Evolutionary conservation across 306 rosid genomes (phyloP), one percentile per base, ranked within the genome.

Genomic region (Quercus cerris): DNA sequence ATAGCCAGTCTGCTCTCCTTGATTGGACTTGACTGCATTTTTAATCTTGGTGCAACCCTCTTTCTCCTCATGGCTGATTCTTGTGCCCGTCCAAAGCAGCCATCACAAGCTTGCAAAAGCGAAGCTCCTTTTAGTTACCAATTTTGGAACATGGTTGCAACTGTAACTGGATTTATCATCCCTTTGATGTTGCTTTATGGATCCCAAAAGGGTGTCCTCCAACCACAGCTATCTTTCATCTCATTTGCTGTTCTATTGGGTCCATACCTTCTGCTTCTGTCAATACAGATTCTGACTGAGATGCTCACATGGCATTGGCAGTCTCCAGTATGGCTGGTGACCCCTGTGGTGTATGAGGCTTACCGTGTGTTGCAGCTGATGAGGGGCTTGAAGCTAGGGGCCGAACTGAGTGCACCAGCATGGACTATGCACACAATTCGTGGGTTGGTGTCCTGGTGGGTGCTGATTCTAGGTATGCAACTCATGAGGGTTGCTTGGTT

Each of bases 401-500:
- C 82, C 38, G 98, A 94, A 81, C 87, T 94, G 59, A 83, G 73
- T 57, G 90, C 97, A 38, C 98, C 97, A 0, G 88, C 87, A 71
- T 94, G 98, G 98, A 74, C 81, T 83, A 72, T 91, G 92, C 92
- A 94, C 81, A 79, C 93, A 33, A 87, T 89, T 30, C 88, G 89
- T 68, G 98, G 91, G 31, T 75, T 94, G 84, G 98, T 92, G 73
- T 92, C 91, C 75, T 94, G 97, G 98, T 92, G 97, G 98, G 97
- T 94, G 80, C 89, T 94, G 23, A 86, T 92, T 76, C 91, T 94
- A 5, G 92, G 98, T 71, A 74, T 94, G 86, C 98, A 94, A 86
- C 86, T 94, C 72, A 94, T 94, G 98, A 91, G 98, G 87, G 98
- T 92, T 31, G 97, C 91, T 86, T 94, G 98, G 98, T 94, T 88